phyloP scores from a whole-genome alignment of 108 stramenopile genomes.

The Nitzschia putrida region DNA sequence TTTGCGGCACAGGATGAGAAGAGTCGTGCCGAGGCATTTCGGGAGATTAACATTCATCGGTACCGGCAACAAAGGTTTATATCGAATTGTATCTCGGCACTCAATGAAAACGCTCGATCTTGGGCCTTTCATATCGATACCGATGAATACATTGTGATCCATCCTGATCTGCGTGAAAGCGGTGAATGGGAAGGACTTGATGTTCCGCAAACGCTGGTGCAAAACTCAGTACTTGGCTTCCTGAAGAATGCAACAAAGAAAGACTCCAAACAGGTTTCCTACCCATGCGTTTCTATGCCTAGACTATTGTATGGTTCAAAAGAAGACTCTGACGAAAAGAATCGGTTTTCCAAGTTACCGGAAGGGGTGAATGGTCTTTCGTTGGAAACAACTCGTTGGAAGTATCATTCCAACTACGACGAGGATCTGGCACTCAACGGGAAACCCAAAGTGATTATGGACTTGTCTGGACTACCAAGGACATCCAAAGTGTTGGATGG shows the following conservation, averaged over 20 bases:
- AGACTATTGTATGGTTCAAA: slow-evolving; percentile 13
- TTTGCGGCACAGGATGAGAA: not conserved
- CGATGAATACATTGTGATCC: slow-evolving; percentile 56
- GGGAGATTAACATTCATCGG: slow-evolving; percentile 35
- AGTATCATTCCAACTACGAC: slow-evolving; percentile 18
- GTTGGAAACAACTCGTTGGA: slow-evolving; percentile 30
- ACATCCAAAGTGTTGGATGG: not conserved
- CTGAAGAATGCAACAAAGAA: not conserved
- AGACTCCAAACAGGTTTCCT: slow-evolving; percentile 4
- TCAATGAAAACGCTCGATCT: slow-evolving; percentile 19
- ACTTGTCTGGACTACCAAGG: slow-evolving; percentile 29
- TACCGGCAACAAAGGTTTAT: slow-evolving; percentile 43
- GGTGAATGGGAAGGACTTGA: slow-evolving; percentile 2
- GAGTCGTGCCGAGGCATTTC: not conserved
- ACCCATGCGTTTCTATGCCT: slow-evolving; percentile 20
- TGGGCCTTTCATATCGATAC: slow-evolving; percentile 64
- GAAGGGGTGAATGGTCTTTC: slow-evolving; percentile 1
- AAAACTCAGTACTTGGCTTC: not conserved
- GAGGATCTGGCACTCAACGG: slow-evolving; percentile 26
- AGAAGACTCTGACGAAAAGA: slow-evolving; percentile 7
- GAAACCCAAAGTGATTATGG: slow-evolving; percentile 36
- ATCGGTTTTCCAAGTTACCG: slow-evolving; percentile 10
- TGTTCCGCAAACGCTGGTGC: not conserved
- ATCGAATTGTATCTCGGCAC: slow-evolving; percentile 14
- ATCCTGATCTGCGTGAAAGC: slow-evolving; percentile 1